A percentile compares a stretch with the other conserved stretches of the same genome.
phyloP scores from a whole-genome alignment of 23 red algal species.

The Gracilaria gracilis region DNA sequence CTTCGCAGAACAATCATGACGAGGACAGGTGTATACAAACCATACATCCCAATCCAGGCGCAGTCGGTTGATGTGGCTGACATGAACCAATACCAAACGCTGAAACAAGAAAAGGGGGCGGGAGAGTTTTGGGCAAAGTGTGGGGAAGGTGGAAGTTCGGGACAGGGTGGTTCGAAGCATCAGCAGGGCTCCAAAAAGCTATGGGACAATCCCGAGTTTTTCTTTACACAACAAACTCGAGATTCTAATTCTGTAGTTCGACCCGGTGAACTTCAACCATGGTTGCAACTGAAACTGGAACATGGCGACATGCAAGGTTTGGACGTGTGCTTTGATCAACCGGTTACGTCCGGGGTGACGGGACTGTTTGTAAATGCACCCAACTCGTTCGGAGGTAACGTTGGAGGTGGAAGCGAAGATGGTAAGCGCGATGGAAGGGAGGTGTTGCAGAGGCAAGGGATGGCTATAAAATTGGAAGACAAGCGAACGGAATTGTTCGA shows the following conservation, averaged over 20 bases:
- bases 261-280: conserved; percentile 39
- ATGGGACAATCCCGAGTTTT: conserved; percentile 21
- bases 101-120: background rate
- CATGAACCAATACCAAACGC: conserved; percentile 14
- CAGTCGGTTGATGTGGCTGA: conserved; percentile 44
- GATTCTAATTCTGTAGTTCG: conserved; percentile 9
- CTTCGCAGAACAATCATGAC: conserved; percentile 31
- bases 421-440: background rate
- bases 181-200: background rate
- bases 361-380: conserved; percentile 37
- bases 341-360: conserved; percentile 26
- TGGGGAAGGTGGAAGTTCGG: background rate
- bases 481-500: conserved; percentile 11
- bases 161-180: background rate
- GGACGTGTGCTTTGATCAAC: conserved; percentile 63
- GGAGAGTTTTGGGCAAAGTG: background rate
- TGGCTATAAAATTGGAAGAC: conserved; percentile 21
- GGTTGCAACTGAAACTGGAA: conserved; percentile 22
- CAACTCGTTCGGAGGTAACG: background rate
- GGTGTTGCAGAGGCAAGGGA: background rate
- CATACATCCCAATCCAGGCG: conserved; percentile 24
- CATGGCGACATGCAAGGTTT: background rate
- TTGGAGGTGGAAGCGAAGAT: conserved; percentile 5
- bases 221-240: background rate
- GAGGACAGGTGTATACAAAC: conserved; percentile 21